A percentile compares a stretch with the other conserved stretches of the same genome.
phyloP scores from a whole-genome alignment of 225 moss, liverwort and hornwort species.

The Antitrichia curtipendula region DNA sequence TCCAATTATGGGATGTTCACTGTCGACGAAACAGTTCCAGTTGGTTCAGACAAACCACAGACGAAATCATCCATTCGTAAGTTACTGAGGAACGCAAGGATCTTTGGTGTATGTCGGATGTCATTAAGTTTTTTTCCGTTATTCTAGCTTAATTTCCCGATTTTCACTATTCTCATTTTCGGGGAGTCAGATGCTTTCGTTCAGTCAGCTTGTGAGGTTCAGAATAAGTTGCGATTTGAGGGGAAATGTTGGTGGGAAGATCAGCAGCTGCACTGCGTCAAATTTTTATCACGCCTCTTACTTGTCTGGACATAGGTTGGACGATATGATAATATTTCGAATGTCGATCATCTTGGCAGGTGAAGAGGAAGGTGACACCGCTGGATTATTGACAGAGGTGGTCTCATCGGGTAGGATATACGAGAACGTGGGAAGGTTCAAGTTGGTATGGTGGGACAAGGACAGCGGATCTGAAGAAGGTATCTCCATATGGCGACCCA shows the following conservation, averaged over 20 bases:
- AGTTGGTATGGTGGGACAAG: slow-evolving; percentile 91
- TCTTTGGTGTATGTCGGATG: not conserved
- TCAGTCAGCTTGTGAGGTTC: not conserved
- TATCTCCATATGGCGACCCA: slow-evolving; percentile 87
- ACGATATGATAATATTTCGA: not conserved
- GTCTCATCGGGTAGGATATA: slow-evolving; percentile 68
- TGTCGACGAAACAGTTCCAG: slow-evolving; percentile 64
- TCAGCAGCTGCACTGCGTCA: not conserved
- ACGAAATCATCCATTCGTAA: slow-evolving; percentile 18
- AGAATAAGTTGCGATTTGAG: not conserved
- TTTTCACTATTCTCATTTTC: not conserved
- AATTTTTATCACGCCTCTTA: not conserved
- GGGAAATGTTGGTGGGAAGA: not conserved
- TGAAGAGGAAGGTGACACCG: slow-evolving; percentile 12
- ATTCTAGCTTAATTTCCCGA: not conserved
- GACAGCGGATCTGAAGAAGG: slow-evolving; percentile 56
- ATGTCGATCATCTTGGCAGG: not conserved
- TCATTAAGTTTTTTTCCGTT: not conserved
- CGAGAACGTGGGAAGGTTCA: slow-evolving; percentile 78
- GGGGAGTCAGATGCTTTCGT: not conserved
- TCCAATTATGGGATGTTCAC: slow-evolving; percentile 61
- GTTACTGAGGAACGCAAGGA: not conserved
- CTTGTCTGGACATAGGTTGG: not conserved
- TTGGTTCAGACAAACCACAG: not conserved
- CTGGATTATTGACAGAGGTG: slow-evolving; percentile 36